Conservation (phyloP, 2,329 filamentous ascomycete genomes). For the Lecanicillium sp. region DNA sequence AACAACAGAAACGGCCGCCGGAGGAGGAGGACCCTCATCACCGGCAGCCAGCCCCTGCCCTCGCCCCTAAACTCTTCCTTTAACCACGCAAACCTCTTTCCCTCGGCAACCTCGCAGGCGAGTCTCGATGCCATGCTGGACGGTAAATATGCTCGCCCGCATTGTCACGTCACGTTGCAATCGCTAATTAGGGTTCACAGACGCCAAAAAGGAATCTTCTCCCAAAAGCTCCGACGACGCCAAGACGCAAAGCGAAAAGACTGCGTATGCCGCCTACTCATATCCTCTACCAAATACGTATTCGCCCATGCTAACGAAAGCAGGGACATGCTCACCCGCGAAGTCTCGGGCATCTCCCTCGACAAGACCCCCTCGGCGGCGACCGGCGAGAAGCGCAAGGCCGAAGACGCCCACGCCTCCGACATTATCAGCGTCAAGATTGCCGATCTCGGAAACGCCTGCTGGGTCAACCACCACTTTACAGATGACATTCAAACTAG, state of each 20-base stretch:
- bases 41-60: constrained; percentile 90
- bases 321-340: constrained; percentile 83
- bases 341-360: constrained; percentile 90
- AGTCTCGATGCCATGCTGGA: constrained; percentile 82
- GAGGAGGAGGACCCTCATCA: constrained; percentile 87
- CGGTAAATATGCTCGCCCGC: constrained; percentile 53
- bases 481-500: constrained; percentile 98
- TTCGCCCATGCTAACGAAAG: constrained; percentile 13
- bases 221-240: constrained; percentile 53
- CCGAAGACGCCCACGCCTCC: constrained; percentile 49
- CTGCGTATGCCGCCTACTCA: constrained; percentile 61
- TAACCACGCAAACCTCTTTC: constrained; percentile 68
- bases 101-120: constrained; percentile 56
- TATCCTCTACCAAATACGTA: background rate
- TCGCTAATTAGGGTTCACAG: constrained; percentile 16
- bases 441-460: constrained; percentile 94
- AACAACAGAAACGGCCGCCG: constrained; percentile 88
- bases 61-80: constrained; percentile 92
- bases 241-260: constrained; percentile 85
- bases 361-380: constrained; percentile 60
- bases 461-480: constrained; percentile 98
- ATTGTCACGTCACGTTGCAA: background rate
- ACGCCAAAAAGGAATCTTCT: constrained; percentile 37
- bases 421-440: constrained; percentile 98
- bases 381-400: constrained; percentile 55